Base-by-base conservation (phyloP, 257 asterid species). In the Coffea canephora region DNA sequence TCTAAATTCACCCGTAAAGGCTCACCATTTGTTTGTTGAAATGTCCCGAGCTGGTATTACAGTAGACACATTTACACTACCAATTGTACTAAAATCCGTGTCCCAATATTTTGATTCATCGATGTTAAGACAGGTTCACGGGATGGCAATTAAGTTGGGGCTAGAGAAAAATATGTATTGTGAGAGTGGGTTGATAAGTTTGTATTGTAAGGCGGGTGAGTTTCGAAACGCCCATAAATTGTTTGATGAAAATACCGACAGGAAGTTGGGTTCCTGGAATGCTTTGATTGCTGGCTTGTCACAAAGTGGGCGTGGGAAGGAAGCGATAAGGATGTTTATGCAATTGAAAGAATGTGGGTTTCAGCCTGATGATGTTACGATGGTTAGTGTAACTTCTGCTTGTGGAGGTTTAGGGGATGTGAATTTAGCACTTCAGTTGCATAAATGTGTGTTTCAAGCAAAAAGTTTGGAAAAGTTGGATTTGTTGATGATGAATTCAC, bases 251-350 rank as follows among this genome's bases (percentile, higher is more conserved):
- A 91, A 90, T 88, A 14, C 81, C 80, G 91, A 87, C 0, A 89
- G 97, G 80, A 85, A 88, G 79, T 77, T 93, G 89, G 99, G 99
- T 10, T 90, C 98, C 46, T 96, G 97, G 97, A 96, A 96, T 82
- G 96, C 99, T 57, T 77, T 92, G 69, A 90, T 93, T 74, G 89
- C 89, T 9, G 98, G 97, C 57, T 74, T 92, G 72, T 89, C 97
- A 8, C 99, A 95, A 79, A 92, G 94, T 2, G 97, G 97, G 4
- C 89, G 86, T 16, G 86, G 87, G 18, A 87, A 70, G 86, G 93
- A 93, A 79, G 97, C 97, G 2, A 39, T 93, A 46, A 27, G 74
- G 16, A 87, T 89, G 95, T 93, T 92, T 80, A 62, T 89, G 21
- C 82, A 52, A 81, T 83, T 95, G 93, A 89, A 82, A 83, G 77